These are phyloP conservation scores for Aspergillus cejpii DNA, from an alignment of 2,329 filamentous ascomycete genomes.

Conservation along the genomic window DNA sequence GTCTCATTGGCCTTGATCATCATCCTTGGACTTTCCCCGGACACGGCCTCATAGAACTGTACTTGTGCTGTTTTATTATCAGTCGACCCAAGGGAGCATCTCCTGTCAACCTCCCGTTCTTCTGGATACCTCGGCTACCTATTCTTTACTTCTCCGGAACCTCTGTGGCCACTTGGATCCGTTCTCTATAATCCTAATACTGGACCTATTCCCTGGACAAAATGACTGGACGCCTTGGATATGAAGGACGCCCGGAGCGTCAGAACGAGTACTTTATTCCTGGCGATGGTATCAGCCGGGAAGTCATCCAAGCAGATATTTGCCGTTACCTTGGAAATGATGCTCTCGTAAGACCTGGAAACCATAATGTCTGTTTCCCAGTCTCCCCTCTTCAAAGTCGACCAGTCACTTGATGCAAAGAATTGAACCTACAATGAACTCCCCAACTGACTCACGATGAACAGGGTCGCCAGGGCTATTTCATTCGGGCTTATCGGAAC, in stretches of 20 bases:
- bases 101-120: slow-evolving; percentile 11
- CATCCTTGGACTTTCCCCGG: slow-evolving; percentile 18
- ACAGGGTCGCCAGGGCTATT: slow-evolving; percentile 64
- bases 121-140: slow-evolving; percentile 17
- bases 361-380: slow-evolving; percentile 58
- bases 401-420: not conserved
- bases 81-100: slow-evolving; percentile 13
- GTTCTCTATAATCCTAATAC: slow-evolving; percentile 21
- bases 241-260: slow-evolving; percentile 32
- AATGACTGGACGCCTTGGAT: slow-evolving; percentile 36
- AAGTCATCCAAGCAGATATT: slow-evolving; percentile 78
- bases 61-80: slow-evolving; percentile 21
- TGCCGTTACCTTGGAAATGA: slow-evolving; percentile 79
- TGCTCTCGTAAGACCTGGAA: slow-evolving; percentile 68
- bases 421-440: slow-evolving; percentile 2
- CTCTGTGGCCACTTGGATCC: slow-evolving; percentile 26
- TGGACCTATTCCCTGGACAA: slow-evolving; percentile 25
- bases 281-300: slow-evolving; percentile 71
- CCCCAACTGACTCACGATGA: slow-evolving; percentile 35
- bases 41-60: slow-evolving; percentile 21
- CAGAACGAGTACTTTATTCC: slow-evolving; percentile 75
- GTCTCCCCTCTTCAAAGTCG: slow-evolving; percentile 8
- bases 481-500: slow-evolving; percentile 72
- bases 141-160: slow-evolving; percentile 10
- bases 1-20: slow-evolving; percentile 17